Evolutionary conservation across 345 rosid genomes (phyloP), one percentile per base, ranked within the genome.

Genomic region (Sonneratia alba): DNA sequence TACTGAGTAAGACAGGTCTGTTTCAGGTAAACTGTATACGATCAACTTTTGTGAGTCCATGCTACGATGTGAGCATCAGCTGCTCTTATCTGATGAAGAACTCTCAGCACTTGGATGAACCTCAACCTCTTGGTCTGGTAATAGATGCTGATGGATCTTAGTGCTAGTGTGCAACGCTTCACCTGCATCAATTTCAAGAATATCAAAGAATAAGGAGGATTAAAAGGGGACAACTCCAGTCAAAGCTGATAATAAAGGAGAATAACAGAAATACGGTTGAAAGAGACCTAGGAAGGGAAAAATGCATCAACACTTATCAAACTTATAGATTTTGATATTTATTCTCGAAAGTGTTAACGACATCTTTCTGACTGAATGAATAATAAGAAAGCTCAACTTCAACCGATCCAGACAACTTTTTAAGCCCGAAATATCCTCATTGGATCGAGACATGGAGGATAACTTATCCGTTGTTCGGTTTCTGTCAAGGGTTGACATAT

Each of bases 31-130:
- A 73, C 83, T 47, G 36, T 65, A 78, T 40, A 81, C 70, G 63
- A 81, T 81, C 70, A 80, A 24, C 72, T 77, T 85, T 48, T 73
- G 87, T 3, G 81, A 76, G 38, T 83, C 91, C 91, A 87, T 89
- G 51, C 73, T 79, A 77, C 34, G 75, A 22, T 18, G 3, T 70
- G 24, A 68, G 76, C 84, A 82, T 82, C 74, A 68, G 77, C 75
- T 75, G 65, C 62, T 67, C 74, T 27, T 55, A 65, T 19, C 21
- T 45, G 45, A 66, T 66, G 59, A 53, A 53, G 22, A 10, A 12
- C 12, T 7, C 0, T 13, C 13, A 47, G 51, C 10, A 34, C 16
- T 62, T 12, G 66, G 37, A 62, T 34, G 63, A 57, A 22, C 63
- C 63, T 8, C 21, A 32, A 22, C 32, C 32, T 57, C 63, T 7